Evolutionary conservation across 163 green algal genomes (phyloP), one percentile per base, ranked within the genome.

Genomic region (Trebouxia gelatinosa): DNA sequence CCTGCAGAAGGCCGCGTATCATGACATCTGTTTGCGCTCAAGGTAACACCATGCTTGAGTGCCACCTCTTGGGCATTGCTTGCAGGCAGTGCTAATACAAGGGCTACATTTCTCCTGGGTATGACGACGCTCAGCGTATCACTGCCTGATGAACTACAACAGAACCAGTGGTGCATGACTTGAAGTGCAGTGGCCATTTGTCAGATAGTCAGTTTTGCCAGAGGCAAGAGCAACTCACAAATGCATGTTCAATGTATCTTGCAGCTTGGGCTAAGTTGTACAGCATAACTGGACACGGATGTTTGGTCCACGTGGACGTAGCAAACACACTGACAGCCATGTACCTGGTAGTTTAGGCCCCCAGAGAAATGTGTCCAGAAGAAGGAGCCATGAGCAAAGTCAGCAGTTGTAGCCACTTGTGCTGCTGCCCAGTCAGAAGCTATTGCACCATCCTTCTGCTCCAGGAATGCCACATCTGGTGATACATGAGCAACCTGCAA

Each of bases 301-400:
- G 11, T 23, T 54, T 54, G 43, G 11, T 13, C 43, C 7, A 70
- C 39, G 32, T 54, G 43, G 43, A 23, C 43, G 43, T 54, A 13
- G 43, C 43, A 16, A 32, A 70, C 1, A 19, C 16, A 28, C 2
- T 37, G 19, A 39, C 1, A n/a, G 11, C 3, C 70, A 26, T n/a
- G n/a, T 11, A 88, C 85, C 85, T 93, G 89, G 80, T 92, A 92
- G 77, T 92, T 94, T 35, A 94, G 84, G 37, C 90, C 90, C 26
- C 90, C 90, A 4, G 81, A 90, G 75, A 93, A 80, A 74, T 93
- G 86, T 7, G 80, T 91, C 89, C 89, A 93, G 64, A 94, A 90
- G 68, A 80, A 89, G 29, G 84, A 91, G 32, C 82, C 85, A 68
- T 89, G 90, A 34, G 74, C 77, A 80, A 92, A 94, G 83, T 93